A percentile compares a stretch with the other conserved stretches of the same genome.
phyloP scores from a whole-genome alignment of 257 asterid species.

The Solanum sitiens region DNA sequence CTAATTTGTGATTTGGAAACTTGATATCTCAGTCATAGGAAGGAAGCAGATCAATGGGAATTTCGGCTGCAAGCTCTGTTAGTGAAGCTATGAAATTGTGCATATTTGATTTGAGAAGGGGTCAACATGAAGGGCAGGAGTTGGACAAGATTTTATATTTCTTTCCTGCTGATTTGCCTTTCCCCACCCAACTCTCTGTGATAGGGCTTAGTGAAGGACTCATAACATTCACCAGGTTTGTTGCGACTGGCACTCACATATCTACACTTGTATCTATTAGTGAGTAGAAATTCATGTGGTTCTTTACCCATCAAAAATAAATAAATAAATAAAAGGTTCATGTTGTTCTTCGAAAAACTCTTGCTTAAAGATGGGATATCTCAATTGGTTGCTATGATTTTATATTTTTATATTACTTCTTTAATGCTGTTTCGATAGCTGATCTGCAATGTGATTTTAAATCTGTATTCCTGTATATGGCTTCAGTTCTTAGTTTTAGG shows the following conservation, averaged over 20 bases:
- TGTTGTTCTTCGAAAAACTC: neutral
- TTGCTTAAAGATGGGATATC: neutral
- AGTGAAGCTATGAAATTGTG: constrained; percentile 66
- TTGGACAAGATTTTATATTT: constrained; percentile 89
- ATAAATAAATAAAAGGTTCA: no score
- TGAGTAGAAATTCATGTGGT: neutral
- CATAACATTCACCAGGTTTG: constrained; percentile 82
- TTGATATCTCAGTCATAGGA: neutral
- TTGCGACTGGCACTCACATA: neutral
- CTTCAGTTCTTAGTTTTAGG: neutral
- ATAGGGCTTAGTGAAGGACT: constrained; percentile 93
- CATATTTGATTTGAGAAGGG: constrained; percentile 91
- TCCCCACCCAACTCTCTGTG: constrained; percentile 72
- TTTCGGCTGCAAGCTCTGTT: constrained; percentile 44
- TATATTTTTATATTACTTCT: neutral
- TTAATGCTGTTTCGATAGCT: neutral
- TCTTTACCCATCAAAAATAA: neutral
- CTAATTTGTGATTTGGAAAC: neutral
- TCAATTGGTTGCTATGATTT: neutral
- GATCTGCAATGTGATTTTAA: neutral
- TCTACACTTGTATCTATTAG: neutral
- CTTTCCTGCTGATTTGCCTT: constrained; percentile 73
- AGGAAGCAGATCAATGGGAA: constrained; percentile 31
- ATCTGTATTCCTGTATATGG: neutral
- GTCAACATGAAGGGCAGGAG: constrained; percentile 96